Percentiles rank a stretch among this genome's conserved stretches.
phyloP scores from a whole-genome alignment of 257 asterid species.

The Vinca minor region DNA sequence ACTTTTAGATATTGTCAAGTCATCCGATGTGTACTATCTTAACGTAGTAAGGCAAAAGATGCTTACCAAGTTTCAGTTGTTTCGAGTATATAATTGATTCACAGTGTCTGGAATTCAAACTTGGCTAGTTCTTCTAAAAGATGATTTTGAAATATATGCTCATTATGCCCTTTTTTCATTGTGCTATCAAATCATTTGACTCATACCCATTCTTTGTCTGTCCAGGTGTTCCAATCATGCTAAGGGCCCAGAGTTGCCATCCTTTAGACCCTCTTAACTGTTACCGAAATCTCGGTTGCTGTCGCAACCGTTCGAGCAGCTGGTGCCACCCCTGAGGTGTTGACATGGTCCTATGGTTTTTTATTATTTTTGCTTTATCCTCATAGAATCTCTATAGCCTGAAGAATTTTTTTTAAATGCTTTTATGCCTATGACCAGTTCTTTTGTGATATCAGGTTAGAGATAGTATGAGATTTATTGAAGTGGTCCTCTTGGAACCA shows the following conservation, averaged over 20 bases:
- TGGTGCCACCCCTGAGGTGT: slow-evolving; percentile 97
- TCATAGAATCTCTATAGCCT: not conserved
- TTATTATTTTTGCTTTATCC: not conserved
- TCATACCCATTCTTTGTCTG: slow-evolving; percentile 3
- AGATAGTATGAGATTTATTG: slow-evolving; percentile 90
- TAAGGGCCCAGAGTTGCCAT: slow-evolving; percentile 72
- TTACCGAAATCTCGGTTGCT: slow-evolving; percentile 84
- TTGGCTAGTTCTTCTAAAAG: too few species aligned
- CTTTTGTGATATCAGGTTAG: slow-evolving; percentile 49
- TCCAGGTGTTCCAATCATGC: slow-evolving; percentile 53
- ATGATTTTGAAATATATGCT: not conserved
- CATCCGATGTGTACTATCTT: not conserved
- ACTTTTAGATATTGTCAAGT: not conserved
- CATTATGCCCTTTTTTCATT: not conserved
- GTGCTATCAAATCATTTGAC: not conserved
- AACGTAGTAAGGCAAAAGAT: not conserved
- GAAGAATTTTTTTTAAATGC: not conserved
- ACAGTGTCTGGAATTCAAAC: not conserved
- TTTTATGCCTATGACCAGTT: not conserved
- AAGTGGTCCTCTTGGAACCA: slow-evolving; percentile 92
- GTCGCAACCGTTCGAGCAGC: slow-evolving; percentile 95
- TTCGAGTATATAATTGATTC: not conserved
- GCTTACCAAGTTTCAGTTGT: not conserved
- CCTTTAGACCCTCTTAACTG: slow-evolving; percentile 93
- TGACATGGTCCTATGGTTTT: not conserved